phyloP scores from a whole-genome alignment of 139 green algal genomes.

The Nannochloris sp. region DNA sequence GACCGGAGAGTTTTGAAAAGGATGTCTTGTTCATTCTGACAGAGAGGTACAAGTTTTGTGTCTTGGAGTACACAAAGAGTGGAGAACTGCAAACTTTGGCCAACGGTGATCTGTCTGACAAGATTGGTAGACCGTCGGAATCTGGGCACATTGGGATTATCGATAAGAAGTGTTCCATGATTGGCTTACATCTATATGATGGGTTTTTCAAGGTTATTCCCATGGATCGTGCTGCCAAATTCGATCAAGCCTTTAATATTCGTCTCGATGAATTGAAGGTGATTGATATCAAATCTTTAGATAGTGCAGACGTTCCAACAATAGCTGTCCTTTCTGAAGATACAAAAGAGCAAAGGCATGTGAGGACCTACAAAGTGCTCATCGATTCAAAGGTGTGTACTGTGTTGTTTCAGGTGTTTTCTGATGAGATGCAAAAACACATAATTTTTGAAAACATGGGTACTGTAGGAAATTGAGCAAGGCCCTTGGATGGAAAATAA shows the following conservation, averaged over 20 bases:
- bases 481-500: slow-evolving; percentile 71
- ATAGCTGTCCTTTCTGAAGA: slow-evolving; percentile 91
- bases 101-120: slow-evolving; percentile 71
- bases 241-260: slow-evolving; percentile 80
- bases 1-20: slow-evolving; percentile 47
- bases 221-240: slow-evolving; percentile 36
- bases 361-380: slow-evolving; percentile 81
- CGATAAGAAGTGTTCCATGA: slow-evolving; percentile 63
- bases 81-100: slow-evolving; percentile 70
- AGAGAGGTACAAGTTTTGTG: slow-evolving; percentile 86
- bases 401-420: not conserved
- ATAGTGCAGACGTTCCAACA: slow-evolving; percentile 34
- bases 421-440: not conserved
- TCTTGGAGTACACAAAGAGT: slow-evolving; percentile 70
- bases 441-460: not conserved
- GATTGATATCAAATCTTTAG: slow-evolving; percentile 65
- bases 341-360: slow-evolving; percentile 69
- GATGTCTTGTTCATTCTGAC: slow-evolving; percentile 87
- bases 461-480: slow-evolving; percentile 59
- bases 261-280: slow-evolving; percentile 78
- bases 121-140: slow-evolving; percentile 68
- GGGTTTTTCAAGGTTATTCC: slow-evolving; percentile 75
- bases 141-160: slow-evolving; percentile 76
- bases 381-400: slow-evolving; percentile 50
- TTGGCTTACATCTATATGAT: slow-evolving; percentile 93